These are phyloP conservation scores for Balansia obtecta DNA, from an alignment of 2,329 filamentous ascomycete genomes.

Conservation along the genomic window DNA sequence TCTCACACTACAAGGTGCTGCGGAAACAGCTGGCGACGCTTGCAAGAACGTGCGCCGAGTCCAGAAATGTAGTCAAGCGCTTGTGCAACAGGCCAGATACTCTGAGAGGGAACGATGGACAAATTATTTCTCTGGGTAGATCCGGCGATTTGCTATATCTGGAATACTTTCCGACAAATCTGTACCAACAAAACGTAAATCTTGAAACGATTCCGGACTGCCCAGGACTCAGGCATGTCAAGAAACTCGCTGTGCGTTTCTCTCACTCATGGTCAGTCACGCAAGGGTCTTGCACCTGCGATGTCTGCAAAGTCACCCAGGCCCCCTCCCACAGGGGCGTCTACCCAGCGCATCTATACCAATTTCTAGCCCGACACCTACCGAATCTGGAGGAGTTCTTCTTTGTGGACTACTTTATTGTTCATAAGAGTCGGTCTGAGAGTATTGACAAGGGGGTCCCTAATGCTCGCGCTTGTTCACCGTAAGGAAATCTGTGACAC, in stretches of 20 bases:
- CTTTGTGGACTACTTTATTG: slow-evolving; percentile 30
- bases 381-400: slow-evolving; percentile 31
- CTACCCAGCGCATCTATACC: slow-evolving; percentile 29
- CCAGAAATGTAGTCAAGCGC: slow-evolving; percentile 11
- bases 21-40: slow-evolving; percentile 16
- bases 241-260: slow-evolving; percentile 29
- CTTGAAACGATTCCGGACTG: slow-evolving; percentile 17
- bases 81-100: slow-evolving; percentile 11
- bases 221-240: slow-evolving; percentile 19
- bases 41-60: slow-evolving; percentile 16
- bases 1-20: slow-evolving; percentile 20
- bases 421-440: slow-evolving; percentile 15
- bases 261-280: slow-evolving; percentile 28
- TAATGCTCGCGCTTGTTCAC: neutral
- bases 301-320: slow-evolving; percentile 21
- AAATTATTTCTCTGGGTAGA: slow-evolving; percentile 17
- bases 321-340: slow-evolving; percentile 13
- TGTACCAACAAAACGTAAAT: slow-evolving; percentile 15
- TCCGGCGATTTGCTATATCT: slow-evolving; percentile 20
- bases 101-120: slow-evolving; percentile 15
- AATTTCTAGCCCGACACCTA: slow-evolving; percentile 28
- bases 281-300: slow-evolving; percentile 15
- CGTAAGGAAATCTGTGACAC: neutral
- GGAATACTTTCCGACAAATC: slow-evolving; percentile 20
- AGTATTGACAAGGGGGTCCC: neutral